Evolutionary conservation across 129 eudicot species (phyloP).

Genomic region (Mikania micrantha): DNA sequence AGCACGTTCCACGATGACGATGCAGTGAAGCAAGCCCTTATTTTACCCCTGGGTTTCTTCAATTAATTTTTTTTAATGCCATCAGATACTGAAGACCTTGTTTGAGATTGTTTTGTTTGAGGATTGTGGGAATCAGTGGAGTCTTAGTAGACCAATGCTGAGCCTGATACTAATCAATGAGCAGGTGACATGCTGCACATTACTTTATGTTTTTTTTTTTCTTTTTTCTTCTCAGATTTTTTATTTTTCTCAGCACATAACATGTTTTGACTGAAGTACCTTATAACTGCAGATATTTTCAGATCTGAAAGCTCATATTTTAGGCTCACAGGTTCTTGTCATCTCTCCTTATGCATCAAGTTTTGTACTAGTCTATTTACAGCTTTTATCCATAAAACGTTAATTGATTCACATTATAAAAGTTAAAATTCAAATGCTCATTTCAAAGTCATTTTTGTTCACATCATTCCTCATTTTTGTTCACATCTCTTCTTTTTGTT

Average conservation of each 20-base stretch:
- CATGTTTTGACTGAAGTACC: slow-evolving; percentile 14
- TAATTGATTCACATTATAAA: background rate
- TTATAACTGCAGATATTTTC: slow-evolving; percentile 60
- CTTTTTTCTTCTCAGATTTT: background rate
- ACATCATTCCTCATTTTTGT: background rate
- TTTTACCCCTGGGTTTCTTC: background rate
- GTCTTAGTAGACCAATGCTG: slow-evolving; percentile 90
- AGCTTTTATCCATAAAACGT: background rate
- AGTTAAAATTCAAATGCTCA: background rate
- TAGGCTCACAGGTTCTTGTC: slow-evolving; percentile 69
- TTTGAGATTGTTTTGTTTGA: slow-evolving; percentile 92
- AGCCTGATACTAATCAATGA: slow-evolving; percentile 84
- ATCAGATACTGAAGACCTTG: slow-evolving; percentile 81
- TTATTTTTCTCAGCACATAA: too few species aligned
- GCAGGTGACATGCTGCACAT: slow-evolving; percentile 40
- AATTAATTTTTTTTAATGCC: background rate
- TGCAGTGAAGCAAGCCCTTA: background rate
- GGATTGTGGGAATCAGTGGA: slow-evolving; percentile 82
- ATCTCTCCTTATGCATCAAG: background rate
- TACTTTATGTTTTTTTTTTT: background rate
- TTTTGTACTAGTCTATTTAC: background rate
- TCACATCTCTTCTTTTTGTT: background rate
- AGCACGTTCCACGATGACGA: background rate
- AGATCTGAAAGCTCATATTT: slow-evolving; percentile 75
- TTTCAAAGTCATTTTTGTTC: background rate